Evolutionary conservation across 371 early-diverging fungal genomes (phyloP), one percentile per base, ranked within the genome.

Genomic region (Apophysomyces ossiformis): DNA sequence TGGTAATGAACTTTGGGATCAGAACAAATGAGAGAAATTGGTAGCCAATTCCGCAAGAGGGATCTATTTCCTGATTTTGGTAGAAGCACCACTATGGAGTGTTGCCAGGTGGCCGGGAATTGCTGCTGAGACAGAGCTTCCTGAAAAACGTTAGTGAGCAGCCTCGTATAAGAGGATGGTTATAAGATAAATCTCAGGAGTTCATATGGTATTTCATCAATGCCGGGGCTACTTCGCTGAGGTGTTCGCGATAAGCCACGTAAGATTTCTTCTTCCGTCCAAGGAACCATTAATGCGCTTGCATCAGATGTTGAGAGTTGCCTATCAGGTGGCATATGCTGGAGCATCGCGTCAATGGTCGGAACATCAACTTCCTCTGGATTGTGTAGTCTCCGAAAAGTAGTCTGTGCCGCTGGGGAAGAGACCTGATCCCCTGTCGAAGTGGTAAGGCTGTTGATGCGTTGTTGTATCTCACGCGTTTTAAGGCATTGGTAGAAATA

Each of bases 1-100:
- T 60, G 16, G 73, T 74, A 45, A 69, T 68, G 16, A 21, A 74
- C 36, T 46, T 78, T 74, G 46, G 73, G 71, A 59, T 74, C 75
- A 11, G 37, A 46, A 45, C 71, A 70, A 43, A 78, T 74, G 9
- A 73, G 68, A 0, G 72, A 69, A 1, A 78, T 66, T 7, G 75
- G 78, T 3, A 70, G 16, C 71, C 73, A 78, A 64, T 73, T 78
- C 0, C 37, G 32, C 16, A 78, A 60, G 2, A 13, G 35, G 3
- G 61, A 36, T 0, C 54, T 50, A 16, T 72, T 71, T 1, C 73
- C 73, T 54, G 65, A 64, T 43, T 73, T 72, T 59, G 47, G 61
- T 4, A 72, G 63, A 0, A 73, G 57, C 12, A 46, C 46, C 6
- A 46, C 46, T 9, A 46, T n/a, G 6, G 46, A 46, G 9, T 46